Percentiles rank a stretch among this genome's conserved stretches.
Evolutionary conservation across 2,329 filamentous ascomycete species (phyloP).

Genomic region (Xylaria sp.): DNA sequence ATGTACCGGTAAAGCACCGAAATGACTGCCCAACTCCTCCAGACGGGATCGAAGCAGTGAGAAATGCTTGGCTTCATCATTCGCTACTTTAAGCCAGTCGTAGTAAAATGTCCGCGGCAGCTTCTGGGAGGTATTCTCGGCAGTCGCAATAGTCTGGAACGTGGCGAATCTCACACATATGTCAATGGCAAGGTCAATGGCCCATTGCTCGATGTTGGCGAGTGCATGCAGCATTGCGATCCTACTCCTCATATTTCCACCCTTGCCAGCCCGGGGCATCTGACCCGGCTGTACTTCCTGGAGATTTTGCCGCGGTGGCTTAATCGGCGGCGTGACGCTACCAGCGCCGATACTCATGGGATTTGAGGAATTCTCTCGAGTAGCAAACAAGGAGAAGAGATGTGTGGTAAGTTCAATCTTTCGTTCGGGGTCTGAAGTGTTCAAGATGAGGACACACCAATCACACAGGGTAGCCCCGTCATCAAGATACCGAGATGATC

Average conservation of each 20-base stretch:
- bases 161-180: conserved; percentile 42
- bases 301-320: conserved; percentile 39
- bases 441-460: conserved; percentile 43
- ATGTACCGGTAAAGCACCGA: conserved; percentile 42
- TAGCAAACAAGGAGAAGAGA: conserved; percentile 38
- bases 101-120: conserved; percentile 42
- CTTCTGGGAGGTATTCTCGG: conserved; percentile 24
- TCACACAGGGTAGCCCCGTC: conserved; percentile 41
- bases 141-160: conserved; percentile 34
- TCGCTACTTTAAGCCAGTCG: conserved; percentile 45
- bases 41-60: conserved; percentile 40
- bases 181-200: conserved; percentile 43
- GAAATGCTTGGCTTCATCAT: conserved; percentile 44
- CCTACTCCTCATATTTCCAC: conserved; percentile 40
- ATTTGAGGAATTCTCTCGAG: conserved; percentile 34
- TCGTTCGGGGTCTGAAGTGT: conserved; percentile 40
- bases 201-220: conserved; percentile 46
- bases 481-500: conserved; percentile 31
- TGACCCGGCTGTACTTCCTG: conserved; percentile 35
- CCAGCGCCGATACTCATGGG: conserved; percentile 40
- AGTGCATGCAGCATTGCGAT: conserved; percentile 43
- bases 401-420: conserved; percentile 43
- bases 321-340: conserved; percentile 34
- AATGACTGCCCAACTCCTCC: conserved; percentile 41
- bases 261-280: conserved; percentile 38